phyloP scores from a whole-genome alignment of 352 stramenopile species.

The Phytopythium helicoides region DNA sequence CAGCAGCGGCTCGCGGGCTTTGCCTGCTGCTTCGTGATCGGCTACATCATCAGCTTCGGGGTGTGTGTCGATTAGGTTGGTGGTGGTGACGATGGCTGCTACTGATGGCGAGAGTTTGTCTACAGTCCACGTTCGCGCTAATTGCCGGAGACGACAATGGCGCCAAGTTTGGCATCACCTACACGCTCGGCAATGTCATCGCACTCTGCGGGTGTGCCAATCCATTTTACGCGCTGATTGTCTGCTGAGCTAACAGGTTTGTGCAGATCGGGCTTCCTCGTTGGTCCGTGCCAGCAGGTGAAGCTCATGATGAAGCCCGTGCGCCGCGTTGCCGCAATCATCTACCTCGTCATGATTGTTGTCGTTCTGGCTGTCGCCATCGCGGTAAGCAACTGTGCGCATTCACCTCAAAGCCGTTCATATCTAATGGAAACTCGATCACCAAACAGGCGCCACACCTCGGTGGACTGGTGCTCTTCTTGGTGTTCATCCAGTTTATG shows the following conservation, averaged over 20 bases:
- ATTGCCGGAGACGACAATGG: slow-evolving; percentile 63
- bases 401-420: not conserved
- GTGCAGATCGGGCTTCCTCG: slow-evolving; percentile 75
- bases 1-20: slow-evolving; percentile 75
- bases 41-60: slow-evolving; percentile 82
- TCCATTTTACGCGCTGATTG: not conserved
- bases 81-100: not conserved
- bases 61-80: slow-evolving; percentile 23
- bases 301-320: slow-evolving; percentile 89
- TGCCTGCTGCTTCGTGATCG: slow-evolving; percentile 68
- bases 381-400: slow-evolving; percentile 28
- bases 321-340: slow-evolving; percentile 59
- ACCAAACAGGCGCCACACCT: slow-evolving; percentile 48
- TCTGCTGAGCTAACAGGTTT: not conserved
- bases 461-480: slow-evolving; percentile 69
- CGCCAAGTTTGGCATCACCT: slow-evolving; percentile 80
- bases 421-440: not conserved
- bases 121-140: slow-evolving; percentile 78
- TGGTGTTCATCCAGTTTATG: slow-evolving; percentile 75
- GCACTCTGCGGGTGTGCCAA: slow-evolving; percentile 70
- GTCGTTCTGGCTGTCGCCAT: slow-evolving; percentile 70
- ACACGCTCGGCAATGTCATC: slow-evolving; percentile 82
- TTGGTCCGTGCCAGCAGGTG: slow-evolving; percentile 74
- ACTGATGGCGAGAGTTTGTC: not conserved
- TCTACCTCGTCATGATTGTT: slow-evolving; percentile 81